Base-by-base conservation (phyloP, 768 basidiomycete genomes). In the Xerocomellus amylosporus region DNA sequence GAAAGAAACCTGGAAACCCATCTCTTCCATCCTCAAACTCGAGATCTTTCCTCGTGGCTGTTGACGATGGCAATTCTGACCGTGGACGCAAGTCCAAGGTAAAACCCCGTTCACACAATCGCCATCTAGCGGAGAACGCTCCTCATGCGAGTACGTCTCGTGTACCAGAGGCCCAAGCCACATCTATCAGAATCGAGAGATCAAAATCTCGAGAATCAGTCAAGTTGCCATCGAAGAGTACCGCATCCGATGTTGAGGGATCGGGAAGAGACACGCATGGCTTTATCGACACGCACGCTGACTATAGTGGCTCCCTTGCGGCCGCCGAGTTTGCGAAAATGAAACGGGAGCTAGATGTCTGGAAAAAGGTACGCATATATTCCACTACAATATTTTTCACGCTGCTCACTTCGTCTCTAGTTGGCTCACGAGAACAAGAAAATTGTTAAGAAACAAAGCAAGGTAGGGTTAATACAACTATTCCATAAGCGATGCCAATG, bases 311-410 rank as follows among this genome's bases (percentile, higher is more conserved):
- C 0, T 66, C 77, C 8, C 54, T 78, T 55, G 75, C 79, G 6
- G 63, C 69, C 13, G 74, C 78, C 13, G 83, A 85, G 61, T 76
- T 76, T 49, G 78, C 79, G n/a, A 75, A 74, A 36, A 67, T 86
- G 68, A 81, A 75, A 66, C 77, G 74, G 33, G 85, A 90, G 58
- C 62, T 86, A 5, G 84, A 87, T 45, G 52, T 57, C 6, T 72
- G 84, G 57, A 84, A 81, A 68, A 81, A 75, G 63, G 74, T 71
- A 33, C 48, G 64, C 56, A 53, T 45, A 59, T 37, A 49, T 22
- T 39, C 31, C n/a, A 15, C 28, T 12, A 14, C 19, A n/a, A 30
- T 8, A 20, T 38, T 34, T 12, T 30, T 12, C 17, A 24, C 31
- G 9, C 45, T 24, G 22, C 55, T 70, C 19, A 63, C 19, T 20